Conservation (phyloP, 371 early-diverging fungal species). For the Mortierella sp. region DNA sequence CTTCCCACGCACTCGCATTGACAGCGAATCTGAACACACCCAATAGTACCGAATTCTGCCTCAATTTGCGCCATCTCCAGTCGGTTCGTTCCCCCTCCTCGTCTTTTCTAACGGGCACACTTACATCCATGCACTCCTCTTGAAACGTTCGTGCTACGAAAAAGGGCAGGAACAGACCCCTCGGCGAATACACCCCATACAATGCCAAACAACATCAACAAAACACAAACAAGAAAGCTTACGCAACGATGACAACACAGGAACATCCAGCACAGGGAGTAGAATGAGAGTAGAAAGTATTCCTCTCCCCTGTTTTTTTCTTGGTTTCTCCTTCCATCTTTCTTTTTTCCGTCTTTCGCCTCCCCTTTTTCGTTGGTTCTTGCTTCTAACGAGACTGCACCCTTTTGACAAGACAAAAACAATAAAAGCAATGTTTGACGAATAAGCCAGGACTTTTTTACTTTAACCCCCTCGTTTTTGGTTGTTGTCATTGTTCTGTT, state of each 20-base stretch:
- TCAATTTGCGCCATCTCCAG: too few relatives aligned
- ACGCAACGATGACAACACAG: too few relatives aligned
- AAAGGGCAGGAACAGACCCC: not conserved
- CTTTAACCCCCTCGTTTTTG: not conserved
- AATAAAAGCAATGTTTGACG: not conserved
- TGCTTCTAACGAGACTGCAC: not conserved
- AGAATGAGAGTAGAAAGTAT: not conserved
- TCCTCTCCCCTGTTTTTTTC: not conserved
- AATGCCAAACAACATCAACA: not conserved
- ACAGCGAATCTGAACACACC: not conserved
- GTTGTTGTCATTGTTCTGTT: too few relatives aligned
- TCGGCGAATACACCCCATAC: not conserved
- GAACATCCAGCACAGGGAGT: too few relatives aligned
- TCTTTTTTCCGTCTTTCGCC: not conserved
- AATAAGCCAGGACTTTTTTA: not conserved
- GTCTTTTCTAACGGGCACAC: not conserved
- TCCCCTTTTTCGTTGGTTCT: not conserved
- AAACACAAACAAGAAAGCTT: not conserved
- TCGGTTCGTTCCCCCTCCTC: not conserved
- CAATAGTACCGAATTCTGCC: too few relatives aligned
- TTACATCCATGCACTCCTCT: too few relatives aligned
- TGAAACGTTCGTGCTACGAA: not conserved
- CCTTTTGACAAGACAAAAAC: not conserved
- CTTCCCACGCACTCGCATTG: constrained; percentile 8
- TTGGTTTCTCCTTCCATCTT: not conserved